Evolutionary conservation across 805 yeast genomes (phyloP).

Genomic region (Wickerhamiella australiensis): DNA sequence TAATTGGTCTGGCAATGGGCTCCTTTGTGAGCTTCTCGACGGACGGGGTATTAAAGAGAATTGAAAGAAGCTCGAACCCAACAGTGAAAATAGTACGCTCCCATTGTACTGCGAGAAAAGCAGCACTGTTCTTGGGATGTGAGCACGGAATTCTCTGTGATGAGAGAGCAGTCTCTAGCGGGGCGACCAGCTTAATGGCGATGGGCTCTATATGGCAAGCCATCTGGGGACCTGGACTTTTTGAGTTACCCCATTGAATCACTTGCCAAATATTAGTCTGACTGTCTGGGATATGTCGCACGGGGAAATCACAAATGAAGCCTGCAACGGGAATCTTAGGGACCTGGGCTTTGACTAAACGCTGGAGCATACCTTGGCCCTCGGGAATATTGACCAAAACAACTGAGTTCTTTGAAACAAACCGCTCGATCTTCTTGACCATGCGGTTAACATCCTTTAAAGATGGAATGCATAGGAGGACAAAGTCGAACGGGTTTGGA

Average conservation of each 20-base stretch:
- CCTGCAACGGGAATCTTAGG: constrained; percentile 18
- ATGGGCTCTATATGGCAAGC: constrained; percentile 19
- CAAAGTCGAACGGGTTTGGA: constrained; percentile 13
- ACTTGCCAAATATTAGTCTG: constrained; percentile 13
- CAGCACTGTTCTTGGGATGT: constrained; percentile 36
- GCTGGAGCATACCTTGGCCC: constrained; percentile 22
- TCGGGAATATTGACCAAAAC: constrained; percentile 22
- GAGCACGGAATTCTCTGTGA: constrained; percentile 15
- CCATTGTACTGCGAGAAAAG: constrained; percentile 56
- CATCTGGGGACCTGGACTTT: constrained; percentile 9
- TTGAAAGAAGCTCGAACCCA: constrained; percentile 55
- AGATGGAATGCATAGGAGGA: constrained; percentile 20
- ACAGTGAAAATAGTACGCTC: constrained; percentile 67
- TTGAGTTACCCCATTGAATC: constrained; percentile 10
- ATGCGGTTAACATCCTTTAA: constrained; percentile 23
- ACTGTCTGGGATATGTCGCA: constrained; percentile 10
- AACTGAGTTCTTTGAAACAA: constrained; percentile 17
- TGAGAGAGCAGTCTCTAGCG: constrained; percentile 17
- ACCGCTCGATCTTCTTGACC: constrained; percentile 21
- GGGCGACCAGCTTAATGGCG: constrained; percentile 6
- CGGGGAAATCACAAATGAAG: constrained; percentile 21
- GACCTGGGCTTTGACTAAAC: constrained; percentile 18
- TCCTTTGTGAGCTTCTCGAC: constrained; percentile 49
- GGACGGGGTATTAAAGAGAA: constrained; percentile 57
- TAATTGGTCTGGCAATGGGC: constrained; percentile 73